phyloP scores from a whole-genome alignment of 2,329 filamentous ascomycete genomes.

The Fusarium sp. region DNA sequence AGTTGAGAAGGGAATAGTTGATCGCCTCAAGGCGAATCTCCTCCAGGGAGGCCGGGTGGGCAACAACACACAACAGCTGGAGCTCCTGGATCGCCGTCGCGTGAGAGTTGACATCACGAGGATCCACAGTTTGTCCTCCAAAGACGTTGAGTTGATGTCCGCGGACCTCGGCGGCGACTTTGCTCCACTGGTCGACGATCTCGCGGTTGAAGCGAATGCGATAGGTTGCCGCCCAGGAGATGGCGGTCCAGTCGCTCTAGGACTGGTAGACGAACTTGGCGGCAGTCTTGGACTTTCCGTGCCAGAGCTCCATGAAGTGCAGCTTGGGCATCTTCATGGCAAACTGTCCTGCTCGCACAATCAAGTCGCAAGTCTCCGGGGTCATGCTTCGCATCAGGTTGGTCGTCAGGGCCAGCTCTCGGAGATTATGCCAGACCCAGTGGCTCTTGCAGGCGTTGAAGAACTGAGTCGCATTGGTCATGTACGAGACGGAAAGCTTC shows the following conservation, averaged over 20 bases:
- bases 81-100: background rate
- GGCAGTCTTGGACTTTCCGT: background rate
- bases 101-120: background rate
- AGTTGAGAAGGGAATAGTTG: background rate
- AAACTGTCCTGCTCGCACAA: background rate
- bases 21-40: constrained; percentile 3
- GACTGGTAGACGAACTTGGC: background rate
- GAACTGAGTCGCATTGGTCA: background rate
- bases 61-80: background rate
- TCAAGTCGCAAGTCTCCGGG: background rate
- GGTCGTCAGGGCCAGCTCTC: background rate
- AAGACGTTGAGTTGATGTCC: background rate
- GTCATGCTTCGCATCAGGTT: background rate
- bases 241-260: background rate
- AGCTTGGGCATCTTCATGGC: constrained; percentile 7
- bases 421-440: background rate
- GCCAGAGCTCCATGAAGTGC: constrained; percentile 7
- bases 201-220: background rate
- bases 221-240: background rate
- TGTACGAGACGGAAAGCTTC: background rate
- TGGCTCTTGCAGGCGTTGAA: background rate
- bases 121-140: background rate
- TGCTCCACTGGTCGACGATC: background rate
- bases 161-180: background rate
- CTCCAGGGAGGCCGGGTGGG: background rate